Conservation (phyloP, 768 basidiomycete species). For the Ephemerocybe angulata region DNA sequence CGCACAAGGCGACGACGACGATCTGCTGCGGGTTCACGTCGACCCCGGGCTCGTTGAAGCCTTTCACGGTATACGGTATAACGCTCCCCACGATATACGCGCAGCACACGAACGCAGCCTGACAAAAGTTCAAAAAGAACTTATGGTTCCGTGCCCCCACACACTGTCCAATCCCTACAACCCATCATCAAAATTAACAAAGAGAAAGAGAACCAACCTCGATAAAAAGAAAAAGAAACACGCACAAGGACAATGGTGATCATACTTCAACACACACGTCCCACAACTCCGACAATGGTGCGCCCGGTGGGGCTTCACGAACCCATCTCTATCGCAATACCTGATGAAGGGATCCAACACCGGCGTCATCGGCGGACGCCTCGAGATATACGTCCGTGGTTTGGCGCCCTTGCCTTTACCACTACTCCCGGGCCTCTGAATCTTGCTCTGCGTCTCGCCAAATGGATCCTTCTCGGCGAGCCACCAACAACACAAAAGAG, state of each 20-base stretch:
- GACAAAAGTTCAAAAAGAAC: constrained; percentile 84
- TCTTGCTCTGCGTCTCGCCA: too few relatives aligned
- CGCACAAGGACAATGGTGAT: constrained; percentile 89
- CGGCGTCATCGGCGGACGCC: constrained; percentile 34
- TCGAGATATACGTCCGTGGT: constrained; percentile 21
- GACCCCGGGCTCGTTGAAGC: constrained; percentile 15
- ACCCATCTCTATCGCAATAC: constrained; percentile 59
- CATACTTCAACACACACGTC: constrained; percentile 83
- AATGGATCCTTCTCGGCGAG: not conserved
- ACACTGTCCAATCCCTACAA: constrained; percentile 88
- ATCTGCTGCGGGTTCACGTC: constrained; percentile 65
- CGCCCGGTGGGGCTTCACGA: constrained; percentile 69
- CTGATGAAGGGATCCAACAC: constrained; percentile 60
- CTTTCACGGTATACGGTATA: constrained; percentile 46
- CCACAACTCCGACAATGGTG: constrained; percentile 84
- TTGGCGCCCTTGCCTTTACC: not conserved
- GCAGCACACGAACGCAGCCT: constrained; percentile 58
- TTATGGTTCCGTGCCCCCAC: constrained; percentile 92
- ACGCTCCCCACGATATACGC: constrained; percentile 62
- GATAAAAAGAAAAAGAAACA: constrained; percentile 10
- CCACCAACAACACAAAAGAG: constrained; percentile 6
- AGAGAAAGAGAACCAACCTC: too few relatives aligned
- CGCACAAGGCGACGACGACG: constrained; percentile 71
- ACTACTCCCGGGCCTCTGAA: not conserved
- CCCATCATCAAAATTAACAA: too few relatives aligned